Evolutionary conservation across 768 basidiomycete genomes (phyloP).

Genomic region (Mycena galericulata): DNA sequence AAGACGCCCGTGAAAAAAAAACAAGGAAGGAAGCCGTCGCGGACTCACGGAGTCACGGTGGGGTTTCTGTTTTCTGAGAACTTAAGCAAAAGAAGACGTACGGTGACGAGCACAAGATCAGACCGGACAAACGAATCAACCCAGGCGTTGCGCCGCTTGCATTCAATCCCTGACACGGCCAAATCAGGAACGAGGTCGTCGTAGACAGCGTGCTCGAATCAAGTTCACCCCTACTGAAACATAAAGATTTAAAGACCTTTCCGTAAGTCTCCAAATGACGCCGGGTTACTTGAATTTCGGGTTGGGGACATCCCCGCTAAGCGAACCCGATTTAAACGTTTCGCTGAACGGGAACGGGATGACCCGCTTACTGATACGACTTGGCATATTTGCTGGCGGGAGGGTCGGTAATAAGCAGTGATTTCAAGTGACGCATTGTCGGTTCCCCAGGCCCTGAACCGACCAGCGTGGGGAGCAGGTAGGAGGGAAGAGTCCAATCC

Average conservation of each 20-base stretch:
- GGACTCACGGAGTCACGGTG: constrained; percentile 71
- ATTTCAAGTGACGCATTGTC: too few relatives aligned
- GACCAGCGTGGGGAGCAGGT: constrained; percentile 52
- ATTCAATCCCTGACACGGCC: constrained; percentile 63
- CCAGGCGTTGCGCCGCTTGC: constrained; percentile 68
- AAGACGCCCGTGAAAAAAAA: too few relatives aligned
- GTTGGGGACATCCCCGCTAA: constrained; percentile 56
- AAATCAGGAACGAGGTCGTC: constrained; percentile 71
- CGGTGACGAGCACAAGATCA: constrained; percentile 70
- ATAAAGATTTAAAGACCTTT: constrained; percentile 35
- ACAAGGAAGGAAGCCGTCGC: too few relatives aligned
- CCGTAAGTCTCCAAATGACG: constrained; percentile 66
- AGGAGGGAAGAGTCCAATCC: constrained; percentile 53
- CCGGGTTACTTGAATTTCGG: constrained; percentile 50
- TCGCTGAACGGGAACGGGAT: too few relatives aligned
- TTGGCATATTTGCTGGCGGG: too few relatives aligned
- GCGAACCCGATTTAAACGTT: too few relatives aligned
- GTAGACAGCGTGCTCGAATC: constrained; percentile 58
- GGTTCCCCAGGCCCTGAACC: too few relatives aligned
- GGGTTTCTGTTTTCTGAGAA: constrained; percentile 59
- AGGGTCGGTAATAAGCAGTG: too few relatives aligned
- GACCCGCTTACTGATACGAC: too few relatives aligned
- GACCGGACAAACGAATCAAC: constrained; percentile 64
- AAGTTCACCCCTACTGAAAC: background rate
- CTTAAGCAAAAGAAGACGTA: constrained; percentile 34